A percentile compares a stretch with the other conserved stretches of the same genome.
Conservation (phyloP, 192 early-diverging fungal genomes). For the Nowakowskiella sp. region DNA sequence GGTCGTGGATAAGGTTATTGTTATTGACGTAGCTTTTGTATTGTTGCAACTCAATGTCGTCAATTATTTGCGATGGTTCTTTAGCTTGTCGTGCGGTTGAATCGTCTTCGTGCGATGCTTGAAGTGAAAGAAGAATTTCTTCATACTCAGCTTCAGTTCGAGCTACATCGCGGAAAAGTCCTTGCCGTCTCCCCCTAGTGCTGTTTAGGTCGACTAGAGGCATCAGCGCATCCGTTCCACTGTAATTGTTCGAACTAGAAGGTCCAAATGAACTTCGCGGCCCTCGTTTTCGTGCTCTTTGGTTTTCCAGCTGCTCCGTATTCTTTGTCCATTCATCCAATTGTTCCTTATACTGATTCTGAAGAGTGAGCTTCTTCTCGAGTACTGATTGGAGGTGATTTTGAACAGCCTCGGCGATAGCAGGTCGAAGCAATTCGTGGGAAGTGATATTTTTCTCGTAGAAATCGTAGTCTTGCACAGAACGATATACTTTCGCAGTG, state of each 20-base stretch:
- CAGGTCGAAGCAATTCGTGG: slow-evolving; percentile 6
- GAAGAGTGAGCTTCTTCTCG: slow-evolving; percentile 11
- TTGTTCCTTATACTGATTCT: slow-evolving; percentile 16
- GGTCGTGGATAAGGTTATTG: slow-evolving; percentile 33
- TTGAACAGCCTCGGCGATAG: neutral
- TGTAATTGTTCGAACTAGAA: slow-evolving; percentile 14
- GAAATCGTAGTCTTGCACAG: neutral
- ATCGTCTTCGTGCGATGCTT: neutral
- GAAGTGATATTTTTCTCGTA: neutral
- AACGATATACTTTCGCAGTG: neutral
- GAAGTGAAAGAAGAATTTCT: neutral
- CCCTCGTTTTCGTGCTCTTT: slow-evolving; percentile 13
- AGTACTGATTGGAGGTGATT: neutral
- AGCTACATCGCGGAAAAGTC: too few species aligned
- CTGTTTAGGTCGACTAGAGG: neutral
- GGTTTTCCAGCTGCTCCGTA: slow-evolving; percentile 12
- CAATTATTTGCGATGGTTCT: slow-evolving; percentile 28
- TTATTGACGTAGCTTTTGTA: slow-evolving; percentile 15
- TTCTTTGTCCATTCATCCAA: slow-evolving; percentile 13
- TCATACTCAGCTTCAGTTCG: neutral
- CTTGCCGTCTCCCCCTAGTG: slow-evolving; percentile 1
- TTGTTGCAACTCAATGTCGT: slow-evolving; percentile 14
- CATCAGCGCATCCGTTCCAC: slow-evolving; percentile 2
- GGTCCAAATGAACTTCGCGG: slow-evolving; percentile 11
- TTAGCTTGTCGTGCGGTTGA: too few species aligned